phyloP scores from a whole-genome alignment of 257 asterid species.

The Ligustrum vulgare region DNA sequence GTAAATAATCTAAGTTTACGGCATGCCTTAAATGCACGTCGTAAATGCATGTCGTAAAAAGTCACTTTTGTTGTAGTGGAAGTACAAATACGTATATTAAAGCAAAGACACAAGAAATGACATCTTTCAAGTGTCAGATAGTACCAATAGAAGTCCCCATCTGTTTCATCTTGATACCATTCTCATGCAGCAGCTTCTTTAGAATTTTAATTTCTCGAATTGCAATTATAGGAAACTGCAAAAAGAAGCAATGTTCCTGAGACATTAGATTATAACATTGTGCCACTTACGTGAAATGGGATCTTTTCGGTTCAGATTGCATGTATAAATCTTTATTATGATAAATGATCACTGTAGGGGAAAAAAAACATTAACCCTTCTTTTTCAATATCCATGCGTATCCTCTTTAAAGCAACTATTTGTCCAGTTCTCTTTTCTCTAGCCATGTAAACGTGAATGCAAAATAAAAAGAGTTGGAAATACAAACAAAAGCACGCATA shows the following conservation, averaged over 20 bases:
- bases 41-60: no score
- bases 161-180: conserved; percentile 84
- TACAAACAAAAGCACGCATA: conserved; percentile 8
- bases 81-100: no score
- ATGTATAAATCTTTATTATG: background rate
- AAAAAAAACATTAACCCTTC: conserved; percentile 76
- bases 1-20: no score
- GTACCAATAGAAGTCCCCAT: conserved; percentile 92
- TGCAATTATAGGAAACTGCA: no score
- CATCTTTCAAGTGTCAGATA: conserved; percentile 9
- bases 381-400: conserved; percentile 95
- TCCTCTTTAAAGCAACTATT: conserved; percentile 89
- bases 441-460: conserved; percentile 94
- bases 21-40: no score
- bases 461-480: conserved; percentile 14
- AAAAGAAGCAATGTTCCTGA: no score
- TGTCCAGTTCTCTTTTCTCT: conserved; percentile 81
- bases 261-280: conserved; percentile 15
- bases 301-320: conserved; percentile 2
- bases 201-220: no score
- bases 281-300: conserved; percentile 19
- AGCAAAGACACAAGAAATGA: conserved; percentile 2
- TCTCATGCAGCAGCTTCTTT: conserved; percentile 82
- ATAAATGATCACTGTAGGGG: conserved; percentile 6
- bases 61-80: no score